Evolutionary conservation across 2,329 filamentous ascomycete genomes (phyloP).

Genomic region (Monosporascus cannonballus): DNA sequence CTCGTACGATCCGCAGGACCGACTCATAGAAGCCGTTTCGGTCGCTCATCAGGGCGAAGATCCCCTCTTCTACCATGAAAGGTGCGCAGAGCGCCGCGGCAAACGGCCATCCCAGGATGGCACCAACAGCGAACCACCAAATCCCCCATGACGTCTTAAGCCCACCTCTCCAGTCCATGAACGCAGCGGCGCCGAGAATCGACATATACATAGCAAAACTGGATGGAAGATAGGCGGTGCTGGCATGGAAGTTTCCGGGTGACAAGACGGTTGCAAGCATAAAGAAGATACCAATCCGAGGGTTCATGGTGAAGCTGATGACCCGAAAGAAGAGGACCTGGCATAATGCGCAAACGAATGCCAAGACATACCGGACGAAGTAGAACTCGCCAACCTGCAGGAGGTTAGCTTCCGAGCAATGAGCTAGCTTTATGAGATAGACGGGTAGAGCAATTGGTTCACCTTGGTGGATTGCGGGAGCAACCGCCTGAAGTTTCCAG

Average conservation of each 20-base stretch:
- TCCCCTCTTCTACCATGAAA: slow-evolving; percentile 71
- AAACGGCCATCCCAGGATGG: slow-evolving; percentile 91
- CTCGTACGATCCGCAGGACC: slow-evolving; percentile 58
- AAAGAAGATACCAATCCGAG: slow-evolving; percentile 80
- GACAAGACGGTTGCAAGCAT: slow-evolving; percentile 70
- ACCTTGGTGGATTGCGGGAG: slow-evolving; percentile 57
- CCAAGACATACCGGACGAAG: slow-evolving; percentile 70
- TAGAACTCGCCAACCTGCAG: slow-evolving; percentile 71
- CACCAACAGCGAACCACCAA: slow-evolving; percentile 83
- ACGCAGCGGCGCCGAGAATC: slow-evolving; percentile 79
- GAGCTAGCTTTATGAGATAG: neutral
- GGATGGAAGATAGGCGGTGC: slow-evolving; percentile 79
- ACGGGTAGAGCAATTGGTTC: slow-evolving; percentile 4
- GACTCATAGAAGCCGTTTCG: slow-evolving; percentile 55
- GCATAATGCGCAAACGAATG: slow-evolving; percentile 69
- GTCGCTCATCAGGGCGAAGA: slow-evolving; percentile 49
- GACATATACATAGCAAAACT: slow-evolving; percentile 95
- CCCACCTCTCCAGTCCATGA: slow-evolving; percentile 82
- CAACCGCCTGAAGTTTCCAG: slow-evolving; percentile 61
- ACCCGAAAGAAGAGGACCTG: slow-evolving; percentile 77
- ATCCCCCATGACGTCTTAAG: slow-evolving; percentile 77
- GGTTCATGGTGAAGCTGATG: slow-evolving; percentile 70
- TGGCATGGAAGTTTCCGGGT: slow-evolving; percentile 90
- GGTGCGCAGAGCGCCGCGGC: slow-evolving; percentile 75
- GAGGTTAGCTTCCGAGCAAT: neutral